A percentile compares a stretch with the other conserved stretches of the same genome.
Evolutionary conservation across 2,329 filamentous ascomycete genomes (phyloP).

Genomic region (Cladorrhinum sp.): DNA sequence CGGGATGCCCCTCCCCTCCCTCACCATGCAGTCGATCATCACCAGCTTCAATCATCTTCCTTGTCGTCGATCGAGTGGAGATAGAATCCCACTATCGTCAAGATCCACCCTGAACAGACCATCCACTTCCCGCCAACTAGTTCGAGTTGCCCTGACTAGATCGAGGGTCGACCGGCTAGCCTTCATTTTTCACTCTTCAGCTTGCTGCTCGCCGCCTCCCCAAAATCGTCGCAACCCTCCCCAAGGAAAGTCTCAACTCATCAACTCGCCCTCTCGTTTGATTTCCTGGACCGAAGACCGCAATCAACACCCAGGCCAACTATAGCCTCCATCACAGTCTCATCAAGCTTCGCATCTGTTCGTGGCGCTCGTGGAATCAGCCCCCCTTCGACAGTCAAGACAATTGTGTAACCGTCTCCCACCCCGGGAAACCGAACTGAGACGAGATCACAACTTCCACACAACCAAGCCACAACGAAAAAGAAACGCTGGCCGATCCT

Average conservation of each 20-base stretch:
- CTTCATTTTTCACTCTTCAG: neutral
- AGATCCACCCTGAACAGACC: neutral
- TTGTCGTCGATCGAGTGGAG: neutral
- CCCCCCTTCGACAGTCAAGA: neutral
- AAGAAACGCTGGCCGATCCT: neutral
- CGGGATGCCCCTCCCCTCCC: neutral
- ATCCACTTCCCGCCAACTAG: neutral
- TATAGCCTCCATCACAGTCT: neutral
- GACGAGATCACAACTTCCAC: neutral
- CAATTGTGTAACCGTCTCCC: neutral
- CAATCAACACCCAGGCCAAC: neutral
- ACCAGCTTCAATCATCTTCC: neutral
- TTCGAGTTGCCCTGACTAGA: neutral
- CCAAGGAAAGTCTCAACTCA: neutral
- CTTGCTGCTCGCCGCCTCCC: neutral
- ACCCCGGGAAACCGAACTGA: neutral
- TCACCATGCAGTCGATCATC: slow-evolving; percentile 4
- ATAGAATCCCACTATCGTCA: neutral
- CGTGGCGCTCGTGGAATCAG: neutral
- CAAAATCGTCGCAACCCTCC: neutral
- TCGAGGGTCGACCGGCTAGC: neutral
- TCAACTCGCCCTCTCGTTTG: neutral
- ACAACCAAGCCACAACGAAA: neutral
- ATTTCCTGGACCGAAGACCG: neutral
- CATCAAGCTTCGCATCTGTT: neutral